Evolutionary conservation across 1,139 yeast species (phyloP).

Genomic region (Spathaspora sp.): DNA sequence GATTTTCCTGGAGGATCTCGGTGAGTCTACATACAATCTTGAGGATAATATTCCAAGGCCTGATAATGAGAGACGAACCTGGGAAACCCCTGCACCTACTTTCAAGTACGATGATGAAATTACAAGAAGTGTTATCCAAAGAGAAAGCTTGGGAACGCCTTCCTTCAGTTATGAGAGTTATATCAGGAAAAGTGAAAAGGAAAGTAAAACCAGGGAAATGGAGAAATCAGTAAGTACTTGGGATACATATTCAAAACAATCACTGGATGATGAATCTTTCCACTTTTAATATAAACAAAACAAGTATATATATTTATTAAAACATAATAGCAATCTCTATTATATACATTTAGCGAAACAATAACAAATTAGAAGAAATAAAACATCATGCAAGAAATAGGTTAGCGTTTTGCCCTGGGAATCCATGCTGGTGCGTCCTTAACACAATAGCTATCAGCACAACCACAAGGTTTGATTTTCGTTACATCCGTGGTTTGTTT

Average conservation of each 20-base stretch:
- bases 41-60: not conserved
- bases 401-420: constrained; percentile 26
- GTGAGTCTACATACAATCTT: not conserved
- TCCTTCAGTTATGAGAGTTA: not conserved
- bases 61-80: not conserved
- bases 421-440: constrained; percentile 46
- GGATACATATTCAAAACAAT: not conserved
- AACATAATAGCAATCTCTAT: not conserved
- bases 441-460: constrained; percentile 45
- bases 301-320: not conserved
- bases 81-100: too few species aligned
- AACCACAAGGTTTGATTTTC: constrained; percentile 43
- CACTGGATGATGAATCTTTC: not conserved
- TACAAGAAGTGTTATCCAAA: too few species aligned
- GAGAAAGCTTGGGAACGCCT: too few species aligned
- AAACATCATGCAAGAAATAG: not conserved
- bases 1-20: not conserved
- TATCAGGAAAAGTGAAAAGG: not conserved
- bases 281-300: not conserved
- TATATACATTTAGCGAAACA: not conserved
- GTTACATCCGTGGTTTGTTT: constrained; percentile 36
- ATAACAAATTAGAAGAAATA: not conserved
- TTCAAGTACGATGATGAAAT: too few species aligned
- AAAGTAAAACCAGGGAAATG: not conserved
- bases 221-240: not conserved